phyloP scores from a whole-genome alignment of 331 rosid genomes.

The Prunus yedoensis region DNA sequence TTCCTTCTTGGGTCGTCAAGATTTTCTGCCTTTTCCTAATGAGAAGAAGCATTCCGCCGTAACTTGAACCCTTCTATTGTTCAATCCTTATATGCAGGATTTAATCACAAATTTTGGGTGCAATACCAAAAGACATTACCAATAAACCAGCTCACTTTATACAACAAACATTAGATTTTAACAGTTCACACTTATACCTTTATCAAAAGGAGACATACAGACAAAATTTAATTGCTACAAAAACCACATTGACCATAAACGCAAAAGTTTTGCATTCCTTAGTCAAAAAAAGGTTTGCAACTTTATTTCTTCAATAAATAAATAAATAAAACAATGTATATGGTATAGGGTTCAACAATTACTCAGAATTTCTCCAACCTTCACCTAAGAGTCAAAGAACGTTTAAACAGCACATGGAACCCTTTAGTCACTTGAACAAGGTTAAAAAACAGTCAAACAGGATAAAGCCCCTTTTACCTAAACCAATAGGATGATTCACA shows the following conservation, averaged over 20 bases:
- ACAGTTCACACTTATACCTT: not conserved
- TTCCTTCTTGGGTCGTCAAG: too few relatives aligned
- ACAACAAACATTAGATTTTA: too few relatives aligned
- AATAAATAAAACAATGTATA: too few relatives aligned
- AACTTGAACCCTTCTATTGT: too few relatives aligned
- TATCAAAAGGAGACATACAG: not conserved
- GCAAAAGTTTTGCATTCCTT: not conserved
- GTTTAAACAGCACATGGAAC: not conserved
- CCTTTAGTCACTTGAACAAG: not conserved
- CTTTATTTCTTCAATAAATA: not conserved
- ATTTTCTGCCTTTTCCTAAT: too few relatives aligned
- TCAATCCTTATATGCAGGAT: too few relatives aligned
- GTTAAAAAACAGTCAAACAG: not conserved
- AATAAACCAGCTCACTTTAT: too few relatives aligned
- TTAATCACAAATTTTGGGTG: too few relatives aligned
- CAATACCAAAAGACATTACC: too few relatives aligned
- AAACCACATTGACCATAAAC: not conserved
- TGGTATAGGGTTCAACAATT: not conserved
- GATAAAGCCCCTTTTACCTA: not conserved
- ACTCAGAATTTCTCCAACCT: not conserved
- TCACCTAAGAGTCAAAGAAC: not conserved
- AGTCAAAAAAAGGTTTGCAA: not conserved
- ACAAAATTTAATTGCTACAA: not conserved
- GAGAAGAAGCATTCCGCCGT: too few relatives aligned
- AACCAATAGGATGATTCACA: not conserved